Percentiles rank a stretch among this genome's conserved stretches.
phyloP scores from a whole-genome alignment of 2,329 filamentous ascomycete genomes.

The Apiospora arundinis region DNA sequence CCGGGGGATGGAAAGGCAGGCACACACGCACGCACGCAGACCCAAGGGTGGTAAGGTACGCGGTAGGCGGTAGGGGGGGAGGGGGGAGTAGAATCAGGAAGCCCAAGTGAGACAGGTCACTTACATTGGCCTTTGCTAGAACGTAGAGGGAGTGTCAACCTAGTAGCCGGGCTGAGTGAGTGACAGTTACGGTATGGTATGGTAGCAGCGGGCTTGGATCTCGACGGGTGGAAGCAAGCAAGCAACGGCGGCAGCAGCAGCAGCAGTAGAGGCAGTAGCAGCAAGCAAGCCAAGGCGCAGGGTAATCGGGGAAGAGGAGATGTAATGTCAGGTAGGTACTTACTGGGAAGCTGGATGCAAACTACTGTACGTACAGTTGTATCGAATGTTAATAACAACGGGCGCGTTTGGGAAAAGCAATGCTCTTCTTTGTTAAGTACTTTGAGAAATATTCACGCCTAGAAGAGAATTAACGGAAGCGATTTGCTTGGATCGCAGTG shows the following conservation, averaged over 20 bases:
- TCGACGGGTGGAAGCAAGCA: conserved; percentile 16
- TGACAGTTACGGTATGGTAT: conserved; percentile 15
- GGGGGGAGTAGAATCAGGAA: conserved; percentile 8
- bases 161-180: conserved; percentile 18
- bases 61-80: neutral
- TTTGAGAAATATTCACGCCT: neutral
- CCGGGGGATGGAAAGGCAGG: conserved; percentile 36
- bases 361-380: conserved; percentile 14
- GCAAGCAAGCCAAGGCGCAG: neutral
- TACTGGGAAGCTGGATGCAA: conserved; percentile 8
- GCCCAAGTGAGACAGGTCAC: conserved; percentile 13
- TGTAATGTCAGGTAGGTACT: neutral
- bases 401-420: conserved; percentile 15
- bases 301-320: neutral
- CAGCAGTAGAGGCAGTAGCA: neutral
- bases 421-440: neutral
- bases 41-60: conserved; percentile 28
- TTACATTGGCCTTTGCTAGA: conserved; percentile 14
- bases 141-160: conserved; percentile 8
- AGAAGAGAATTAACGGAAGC: neutral
- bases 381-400: conserved; percentile 1
- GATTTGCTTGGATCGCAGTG: conserved; percentile 4
- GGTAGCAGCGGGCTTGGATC: conserved; percentile 13
- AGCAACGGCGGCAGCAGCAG: neutral
- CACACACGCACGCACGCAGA: conserved; percentile 29